phyloP scores from a whole-genome alignment of 306 rosid genomes.

The Lathyrus oleraceus region DNA sequence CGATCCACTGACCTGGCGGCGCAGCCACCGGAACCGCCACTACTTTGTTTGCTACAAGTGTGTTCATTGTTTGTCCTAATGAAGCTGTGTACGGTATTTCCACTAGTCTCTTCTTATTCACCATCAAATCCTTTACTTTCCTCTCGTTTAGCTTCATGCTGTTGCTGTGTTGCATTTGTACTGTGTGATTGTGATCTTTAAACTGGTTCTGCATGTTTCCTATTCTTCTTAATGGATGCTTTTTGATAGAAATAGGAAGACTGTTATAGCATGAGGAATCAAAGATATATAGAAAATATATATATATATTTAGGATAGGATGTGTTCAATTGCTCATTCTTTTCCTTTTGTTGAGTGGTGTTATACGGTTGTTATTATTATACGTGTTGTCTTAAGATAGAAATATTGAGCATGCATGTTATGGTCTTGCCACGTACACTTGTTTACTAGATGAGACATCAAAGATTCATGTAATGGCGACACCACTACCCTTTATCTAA shows the following conservation, averaged over 20 bases:
- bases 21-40: slow-evolving; percentile 88
- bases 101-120: slow-evolving; percentile 63
- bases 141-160: slow-evolving; percentile 43
- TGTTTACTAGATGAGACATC: slow-evolving; percentile 29
- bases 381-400: slow-evolving; percentile 31
- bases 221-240: too few relatives aligned
- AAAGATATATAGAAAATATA: too few relatives aligned
- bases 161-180: slow-evolving; percentile 29
- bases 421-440: slow-evolving; percentile 31
- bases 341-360: background rate
- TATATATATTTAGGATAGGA: background rate
- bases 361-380: background rate
- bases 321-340: background rate
- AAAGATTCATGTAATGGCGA: background rate
- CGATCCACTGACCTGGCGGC: slow-evolving; percentile 94
- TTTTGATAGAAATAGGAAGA: too few relatives aligned
- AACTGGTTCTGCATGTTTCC: slow-evolving; percentile 46
- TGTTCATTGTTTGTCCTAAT: slow-evolving; percentile 70
- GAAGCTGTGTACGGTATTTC: slow-evolving; percentile 90
- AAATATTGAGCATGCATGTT: slow-evolving; percentile 20
- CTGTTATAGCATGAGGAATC: slow-evolving; percentile 18
- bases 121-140: slow-evolving; percentile 65
- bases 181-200: background rate
- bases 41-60: slow-evolving; percentile 68
- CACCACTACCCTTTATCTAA: background rate